phyloP scores from a whole-genome alignment of 2,329 filamentous ascomycete species.

The Colletotrichum simmondsii region DNA sequence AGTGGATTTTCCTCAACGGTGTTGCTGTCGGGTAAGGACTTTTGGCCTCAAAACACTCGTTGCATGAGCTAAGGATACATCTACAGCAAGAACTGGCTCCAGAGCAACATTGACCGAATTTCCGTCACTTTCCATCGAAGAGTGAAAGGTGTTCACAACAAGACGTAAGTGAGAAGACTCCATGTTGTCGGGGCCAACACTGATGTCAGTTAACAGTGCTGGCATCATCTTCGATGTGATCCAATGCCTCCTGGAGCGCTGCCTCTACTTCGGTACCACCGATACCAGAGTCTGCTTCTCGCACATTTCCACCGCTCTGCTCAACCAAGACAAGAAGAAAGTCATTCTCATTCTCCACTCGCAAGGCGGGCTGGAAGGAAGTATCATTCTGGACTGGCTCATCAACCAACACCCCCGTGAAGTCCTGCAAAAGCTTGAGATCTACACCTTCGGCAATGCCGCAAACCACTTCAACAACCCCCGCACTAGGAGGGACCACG shows the following conservation, averaged over 20 bases:
- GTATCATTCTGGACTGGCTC: conserved; percentile 80
- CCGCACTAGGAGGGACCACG: conserved; percentile 40
- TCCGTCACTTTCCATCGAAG: conserved; percentile 78
- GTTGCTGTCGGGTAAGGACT: conserved; percentile 68
- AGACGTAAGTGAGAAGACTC: conserved; percentile 53
- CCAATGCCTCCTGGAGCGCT: conserved; percentile 81
- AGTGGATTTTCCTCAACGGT: conserved; percentile 84
- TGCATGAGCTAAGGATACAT: not conserved
- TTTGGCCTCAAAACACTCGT: accelerated
- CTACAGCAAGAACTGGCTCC: conserved; percentile 71
- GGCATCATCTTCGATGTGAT: conserved; percentile 83
- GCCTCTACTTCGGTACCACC: conserved; percentile 76
- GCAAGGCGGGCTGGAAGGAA: conserved; percentile 80
- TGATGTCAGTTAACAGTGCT: not conserved
- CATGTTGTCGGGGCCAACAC: accelerated
- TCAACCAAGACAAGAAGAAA: conserved; percentile 71
- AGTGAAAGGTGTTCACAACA: conserved; percentile 80
- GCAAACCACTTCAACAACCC: conserved; percentile 88
- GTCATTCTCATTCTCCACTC: conserved; percentile 81
- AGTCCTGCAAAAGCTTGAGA: conserved; percentile 74
- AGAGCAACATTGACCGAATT: conserved; percentile 76
- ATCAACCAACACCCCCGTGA: conserved; percentile 76
- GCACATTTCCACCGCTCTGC: conserved; percentile 71
- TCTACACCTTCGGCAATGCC: conserved; percentile 82
- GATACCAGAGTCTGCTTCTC: conserved; percentile 73